Base-by-base conservation (phyloP, 164 flowering plant genomes). In the Annona cherimola region DNA sequence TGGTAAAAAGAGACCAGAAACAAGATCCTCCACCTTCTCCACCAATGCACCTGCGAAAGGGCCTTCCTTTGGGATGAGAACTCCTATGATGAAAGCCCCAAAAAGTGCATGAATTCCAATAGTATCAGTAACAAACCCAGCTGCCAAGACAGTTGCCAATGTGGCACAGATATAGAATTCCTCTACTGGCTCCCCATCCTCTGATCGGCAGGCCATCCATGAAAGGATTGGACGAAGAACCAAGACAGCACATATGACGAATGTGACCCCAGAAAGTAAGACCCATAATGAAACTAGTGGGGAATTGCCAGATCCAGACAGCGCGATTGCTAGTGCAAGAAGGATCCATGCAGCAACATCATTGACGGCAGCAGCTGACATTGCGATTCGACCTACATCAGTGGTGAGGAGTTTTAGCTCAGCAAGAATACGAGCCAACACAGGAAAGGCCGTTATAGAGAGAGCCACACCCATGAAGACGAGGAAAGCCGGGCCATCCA, bases 331-430 rank as follows among this genome's bases (percentile, higher is more conserved):
- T 4, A 91, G 86, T 43, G 94, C 93, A 11, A 91, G 92, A 4
- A 91, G 78, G 41, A 91, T 83, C 97, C 97, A 90, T 3, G 97
- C 97, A 12, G 86, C 88, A 19, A 90, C 87, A 63, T 91, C 94
- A 69, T 91, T 89, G 4, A 91, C 86, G 1, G 97, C 94, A 5
- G 97, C 97, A n/a, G 97, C 97, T 2, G 97, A 88, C 94, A 91
- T 88, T 43, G 94, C 97, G 79, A 87, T 84, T 45, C 85, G 73
- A 1, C 97, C 97, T 7, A 91, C 83, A 69, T 89, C 94, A n/a
- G 94, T 89, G 20, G 94, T 91, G 50, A 91, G 78, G 26, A 91
- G 90, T 78, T 89, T 88, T 45, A 89, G 84, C 79, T 91, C 94
- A 5, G 97, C 97, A 20, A 91, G 75, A 55, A 91, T 91, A 35